These are phyloP conservation scores for Blastocystis sp. DNA, from an alignment of 352 stramenopile genomes.

Conservation along the genomic window DNA sequence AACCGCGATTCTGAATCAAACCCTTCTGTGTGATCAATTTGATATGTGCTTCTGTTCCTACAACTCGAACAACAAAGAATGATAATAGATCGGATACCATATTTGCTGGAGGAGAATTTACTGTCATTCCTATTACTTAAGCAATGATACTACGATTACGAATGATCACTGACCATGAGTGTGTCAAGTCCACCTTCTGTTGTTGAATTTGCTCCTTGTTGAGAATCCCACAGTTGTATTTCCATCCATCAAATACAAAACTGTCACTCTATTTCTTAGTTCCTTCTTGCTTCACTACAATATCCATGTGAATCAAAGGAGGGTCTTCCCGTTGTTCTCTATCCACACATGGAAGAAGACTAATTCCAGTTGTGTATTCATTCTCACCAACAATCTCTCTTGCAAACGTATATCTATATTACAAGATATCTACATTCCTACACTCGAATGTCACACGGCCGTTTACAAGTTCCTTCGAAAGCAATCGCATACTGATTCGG, in stretches of 20 bases:
- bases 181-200: not conserved
- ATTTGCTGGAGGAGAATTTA: not conserved
- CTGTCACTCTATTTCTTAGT: not conserved
- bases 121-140: not conserved
- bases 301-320: not conserved
- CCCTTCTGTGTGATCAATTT: conserved; percentile 37
- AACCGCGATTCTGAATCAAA: conserved; percentile 22
- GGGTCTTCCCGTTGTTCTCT: not conserved
- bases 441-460: not conserved
- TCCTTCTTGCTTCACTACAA: not conserved
- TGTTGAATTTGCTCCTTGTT: not conserved
- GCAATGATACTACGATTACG: not conserved
- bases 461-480: not conserved
- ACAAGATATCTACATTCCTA: not conserved
- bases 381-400: not conserved
- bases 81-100: not conserved
- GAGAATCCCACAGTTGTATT: not conserved
- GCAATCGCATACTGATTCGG: not conserved
- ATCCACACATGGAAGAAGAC: not conserved
- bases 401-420: conserved; percentile 19
- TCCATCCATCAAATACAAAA: conserved; percentile 20
- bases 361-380: not conserved
- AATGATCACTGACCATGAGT: conserved; percentile 26
- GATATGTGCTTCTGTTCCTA: not conserved
- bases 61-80: not conserved